These are phyloP conservation scores for Silene uniflora DNA, from an alignment of 148 eudicot genomes.

Conservation along the genomic window DNA sequence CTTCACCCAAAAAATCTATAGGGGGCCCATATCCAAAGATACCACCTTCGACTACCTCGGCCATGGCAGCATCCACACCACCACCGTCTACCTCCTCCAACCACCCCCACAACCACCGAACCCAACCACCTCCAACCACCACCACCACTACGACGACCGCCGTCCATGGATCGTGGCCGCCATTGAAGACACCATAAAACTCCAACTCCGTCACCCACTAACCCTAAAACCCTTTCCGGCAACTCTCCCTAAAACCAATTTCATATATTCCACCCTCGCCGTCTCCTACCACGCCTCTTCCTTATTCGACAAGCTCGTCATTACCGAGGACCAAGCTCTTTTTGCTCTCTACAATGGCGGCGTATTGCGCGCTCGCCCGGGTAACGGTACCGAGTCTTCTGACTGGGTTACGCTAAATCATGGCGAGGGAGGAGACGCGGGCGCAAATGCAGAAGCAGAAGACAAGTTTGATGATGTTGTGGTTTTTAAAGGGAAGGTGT, in stretches of 20 bases:
- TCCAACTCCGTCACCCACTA: constrained; percentile 4
- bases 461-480: neutral
- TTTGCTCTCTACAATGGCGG: neutral
- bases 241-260: neutral
- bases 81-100: constrained; percentile 6
- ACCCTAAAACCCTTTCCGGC: neutral
- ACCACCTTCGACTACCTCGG: neutral
- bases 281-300: neutral
- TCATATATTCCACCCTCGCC: neutral
- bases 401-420: neutral
- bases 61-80: neutral
- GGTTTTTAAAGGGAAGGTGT: neutral
- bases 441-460: no score
- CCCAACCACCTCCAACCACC: neutral
- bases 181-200: neutral
- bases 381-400: neutral
- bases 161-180: neutral
- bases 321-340: neutral
- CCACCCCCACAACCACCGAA: neutral
- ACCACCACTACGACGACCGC: neutral
- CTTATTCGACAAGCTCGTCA: neutral
- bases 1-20: neutral
- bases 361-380: neutral
- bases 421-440: no score
- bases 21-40: neutral